phyloP scores from a whole-genome alignment of 202 grass and related monocot genomes.

The Setaria italica region DNA sequence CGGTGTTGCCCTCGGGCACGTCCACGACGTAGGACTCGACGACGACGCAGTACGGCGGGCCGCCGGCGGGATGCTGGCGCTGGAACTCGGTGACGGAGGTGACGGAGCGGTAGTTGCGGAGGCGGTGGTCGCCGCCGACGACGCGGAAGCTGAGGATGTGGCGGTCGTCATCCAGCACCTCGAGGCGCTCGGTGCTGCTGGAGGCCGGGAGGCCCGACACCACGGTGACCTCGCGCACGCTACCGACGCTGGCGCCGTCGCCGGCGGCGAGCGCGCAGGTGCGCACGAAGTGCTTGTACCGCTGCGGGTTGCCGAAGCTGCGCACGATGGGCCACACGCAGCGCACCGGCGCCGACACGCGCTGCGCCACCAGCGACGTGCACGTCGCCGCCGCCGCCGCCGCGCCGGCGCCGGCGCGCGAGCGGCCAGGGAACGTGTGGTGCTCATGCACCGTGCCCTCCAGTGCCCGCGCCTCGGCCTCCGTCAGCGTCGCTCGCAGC shows the following conservation, averaged over 20 bases:
- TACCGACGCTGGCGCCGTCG: constrained; percentile 73
- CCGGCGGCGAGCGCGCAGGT: constrained; percentile 58
- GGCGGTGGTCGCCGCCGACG: constrained; percentile 81
- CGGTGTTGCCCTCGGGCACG: constrained; percentile 82
- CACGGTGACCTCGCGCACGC: constrained; percentile 81
- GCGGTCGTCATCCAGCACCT: constrained; percentile 87
- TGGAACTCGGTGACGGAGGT: constrained; percentile 87
- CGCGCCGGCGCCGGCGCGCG: background rate
- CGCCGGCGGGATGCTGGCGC: background rate
- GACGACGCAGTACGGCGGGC: constrained; percentile 50
- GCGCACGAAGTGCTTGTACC: constrained; percentile 95
- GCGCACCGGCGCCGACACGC: constrained; percentile 67
- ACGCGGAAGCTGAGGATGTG: constrained; percentile 93
- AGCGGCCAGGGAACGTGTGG: constrained; percentile 57
- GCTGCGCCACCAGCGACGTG: constrained; percentile 79
- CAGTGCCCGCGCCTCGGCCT: constrained; percentile 54
- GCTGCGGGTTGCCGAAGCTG: constrained; percentile 71
- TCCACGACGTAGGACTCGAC: constrained; percentile 92
- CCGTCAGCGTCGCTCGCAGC: constrained; percentile 54
- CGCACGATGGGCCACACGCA: constrained; percentile 80
- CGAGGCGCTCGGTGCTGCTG: constrained; percentile 78
- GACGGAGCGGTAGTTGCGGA: constrained; percentile 90
- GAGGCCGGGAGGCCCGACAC: constrained; percentile 85
- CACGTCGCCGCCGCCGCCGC: constrained; percentile 23
- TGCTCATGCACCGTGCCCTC: constrained; percentile 50